Evolutionary conservation across 1,139 yeast species (phyloP), one percentile per base, ranked within the genome.

Genomic region (Protomyces macrosporus): DNA sequence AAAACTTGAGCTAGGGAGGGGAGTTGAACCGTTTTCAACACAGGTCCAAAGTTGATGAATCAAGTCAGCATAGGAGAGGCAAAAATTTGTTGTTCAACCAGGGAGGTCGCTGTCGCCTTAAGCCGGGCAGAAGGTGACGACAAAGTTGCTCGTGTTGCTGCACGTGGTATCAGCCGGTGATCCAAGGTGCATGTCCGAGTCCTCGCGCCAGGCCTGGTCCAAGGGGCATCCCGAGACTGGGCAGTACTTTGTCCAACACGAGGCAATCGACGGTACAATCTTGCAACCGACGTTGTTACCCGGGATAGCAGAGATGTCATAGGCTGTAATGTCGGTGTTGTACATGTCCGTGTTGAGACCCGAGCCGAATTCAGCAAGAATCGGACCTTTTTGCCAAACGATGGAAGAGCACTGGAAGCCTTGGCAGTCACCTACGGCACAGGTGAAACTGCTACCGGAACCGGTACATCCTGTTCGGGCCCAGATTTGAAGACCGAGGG

Each of bases 251-350:
- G 62, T 58, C 52, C 52, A 52, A 14, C 62, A 58, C 36, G 62
- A 52, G 30, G 62, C 51, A 2, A 36, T 35, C 7, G 62, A 58
- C 12, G 62, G 62, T n/a, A 58, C 62, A 34, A 58, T 58, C 56
- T 58, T 52, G 45, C 42, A 55, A 35, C 62, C 62, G 53, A 35
- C 33, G n/a, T 58, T 58, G 62, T 58, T 58, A 6, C 62, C 62
- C n/a, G 62, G 62, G 32, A 58, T 58, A 45, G 56, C 62, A 30
- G 62, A 58, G 56, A 58, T 58, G 56, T 58, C 62, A 42, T 58
- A 58, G 35, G 62, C 62, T 12, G 62, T 58, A 56, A 58, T 58
- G 35, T 50, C 62, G 45, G 62, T 58, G 56, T 58, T 42, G 62
- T 58, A 58, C 39, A 45, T 45, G 55, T 52, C 56, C 6, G 62